phyloP scores from a whole-genome alignment of 108 stramenopile genomes.

The Conticribra guillardii region DNA sequence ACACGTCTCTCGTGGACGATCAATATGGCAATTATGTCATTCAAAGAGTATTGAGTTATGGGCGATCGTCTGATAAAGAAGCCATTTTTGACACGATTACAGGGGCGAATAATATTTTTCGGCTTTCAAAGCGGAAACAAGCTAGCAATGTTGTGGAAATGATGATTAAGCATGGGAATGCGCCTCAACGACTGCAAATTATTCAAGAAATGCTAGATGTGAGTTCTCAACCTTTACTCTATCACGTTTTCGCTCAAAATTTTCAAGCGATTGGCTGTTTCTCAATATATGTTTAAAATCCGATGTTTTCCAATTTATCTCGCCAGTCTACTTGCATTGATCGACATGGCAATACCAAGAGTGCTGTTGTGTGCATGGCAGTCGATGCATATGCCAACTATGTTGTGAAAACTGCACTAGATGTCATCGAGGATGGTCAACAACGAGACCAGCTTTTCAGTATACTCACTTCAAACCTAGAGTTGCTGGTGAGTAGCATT shows the following conservation, averaged over 20 bases:
- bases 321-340: slow-evolving; percentile 9
- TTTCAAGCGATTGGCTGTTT: too few relatives aligned
- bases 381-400: slow-evolving; percentile 95
- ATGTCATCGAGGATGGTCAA: slow-evolving; percentile 65
- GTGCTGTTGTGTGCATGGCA: slow-evolving; percentile 72
- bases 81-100: slow-evolving; percentile 67
- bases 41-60: slow-evolving; percentile 81
- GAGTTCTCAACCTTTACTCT: not conserved
- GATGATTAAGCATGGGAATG: slow-evolving; percentile 85
- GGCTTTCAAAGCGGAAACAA: slow-evolving; percentile 90
- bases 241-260: not conserved
- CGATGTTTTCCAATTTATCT: not conserved
- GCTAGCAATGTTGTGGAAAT: slow-evolving; percentile 97
- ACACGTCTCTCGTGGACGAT: slow-evolving; percentile 63
- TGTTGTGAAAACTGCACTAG: slow-evolving; percentile 67
- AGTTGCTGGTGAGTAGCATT: slow-evolving; percentile 61
- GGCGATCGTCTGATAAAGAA: slow-evolving; percentile 70
- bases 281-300: not conserved
- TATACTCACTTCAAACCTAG: slow-evolving; percentile 59
- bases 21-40: slow-evolving; percentile 90
- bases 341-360: slow-evolving; percentile 21
- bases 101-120: slow-evolving; percentile 61
- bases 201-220: slow-evolving; percentile 70
- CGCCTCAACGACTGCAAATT: slow-evolving; percentile 61
- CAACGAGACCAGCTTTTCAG: slow-evolving; percentile 59